These are phyloP conservation scores for Pestalotiopsis sp. DNA, from an alignment of 2,329 filamentous ascomycete species.

Conservation along the genomic window DNA sequence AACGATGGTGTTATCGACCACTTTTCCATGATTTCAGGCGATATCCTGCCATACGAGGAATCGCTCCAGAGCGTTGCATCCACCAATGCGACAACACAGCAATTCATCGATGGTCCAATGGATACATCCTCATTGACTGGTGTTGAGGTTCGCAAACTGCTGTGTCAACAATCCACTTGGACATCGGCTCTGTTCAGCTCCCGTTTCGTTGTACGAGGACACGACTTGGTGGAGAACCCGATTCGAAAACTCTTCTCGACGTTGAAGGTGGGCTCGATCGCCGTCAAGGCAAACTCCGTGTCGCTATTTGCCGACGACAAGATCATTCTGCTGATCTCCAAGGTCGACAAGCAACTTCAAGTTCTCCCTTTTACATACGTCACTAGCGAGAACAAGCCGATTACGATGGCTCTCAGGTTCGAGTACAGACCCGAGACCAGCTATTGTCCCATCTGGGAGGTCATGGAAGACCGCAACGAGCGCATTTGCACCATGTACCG, in stretches of 20 bases:
- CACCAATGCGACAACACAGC: too few species aligned
- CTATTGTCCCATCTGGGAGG: constrained; percentile 90
- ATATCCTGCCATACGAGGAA: constrained; percentile 65
- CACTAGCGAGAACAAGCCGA: constrained; percentile 77
- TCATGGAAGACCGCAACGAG: constrained; percentile 91
- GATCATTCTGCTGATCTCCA: constrained; percentile 75
- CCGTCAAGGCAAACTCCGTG: constrained; percentile 18
- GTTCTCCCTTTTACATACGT: constrained; percentile 90
- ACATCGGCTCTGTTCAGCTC: constrained; percentile 13
- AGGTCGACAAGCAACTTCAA: constrained; percentile 73
- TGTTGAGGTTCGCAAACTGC: constrained; percentile 32
- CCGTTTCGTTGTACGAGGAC: constrained; percentile 13
- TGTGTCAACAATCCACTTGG: constrained; percentile 9
- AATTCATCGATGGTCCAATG: background rate
- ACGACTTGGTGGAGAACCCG: constrained; percentile 14
- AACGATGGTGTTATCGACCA: constrained; percentile 20
- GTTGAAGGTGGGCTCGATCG: constrained; percentile 18
- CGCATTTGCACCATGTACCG: constrained; percentile 99
- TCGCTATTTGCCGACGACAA: constrained; percentile 51
- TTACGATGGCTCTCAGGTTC: constrained; percentile 81
- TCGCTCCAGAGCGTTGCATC: constrained; percentile 60
- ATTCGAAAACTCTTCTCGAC: constrained; percentile 13
- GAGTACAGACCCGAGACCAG: constrained; percentile 91
- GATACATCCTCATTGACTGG: constrained; percentile 33
- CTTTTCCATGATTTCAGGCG: constrained; percentile 21